phyloP scores from a whole-genome alignment of 352 stramenopile species.

The Peronospora destructor region DNA sequence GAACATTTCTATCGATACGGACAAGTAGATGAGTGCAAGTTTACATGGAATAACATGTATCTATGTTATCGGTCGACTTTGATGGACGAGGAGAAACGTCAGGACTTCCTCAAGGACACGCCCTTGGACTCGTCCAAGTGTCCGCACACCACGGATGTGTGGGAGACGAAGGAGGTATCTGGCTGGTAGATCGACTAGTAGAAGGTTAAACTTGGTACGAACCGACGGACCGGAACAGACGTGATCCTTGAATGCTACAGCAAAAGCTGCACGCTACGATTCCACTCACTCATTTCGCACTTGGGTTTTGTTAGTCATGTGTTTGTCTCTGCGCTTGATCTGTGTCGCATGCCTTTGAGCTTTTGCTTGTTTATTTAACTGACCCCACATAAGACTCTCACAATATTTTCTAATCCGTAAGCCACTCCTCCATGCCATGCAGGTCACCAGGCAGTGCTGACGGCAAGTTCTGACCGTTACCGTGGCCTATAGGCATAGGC shows the following conservation, averaged over 20 bases:
- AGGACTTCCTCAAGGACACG: constrained; percentile 65
- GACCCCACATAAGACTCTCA: constrained; percentile 8
- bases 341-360: constrained; percentile 4
- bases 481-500: constrained; percentile 67
- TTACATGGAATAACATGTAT: constrained; percentile 76
- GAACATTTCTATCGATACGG: constrained; percentile 75
- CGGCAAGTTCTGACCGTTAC: constrained; percentile 33
- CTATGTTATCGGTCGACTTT: constrained; percentile 70
- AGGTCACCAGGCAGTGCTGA: constrained; percentile 57
- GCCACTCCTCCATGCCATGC: constrained; percentile 74
- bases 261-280: constrained; percentile 11
- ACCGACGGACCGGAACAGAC: neutral
- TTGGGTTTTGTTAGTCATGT: no score
- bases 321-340: neutral
- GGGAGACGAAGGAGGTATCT: constrained; percentile 57
- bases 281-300: constrained; percentile 6
- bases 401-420: constrained; percentile 56
- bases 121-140: constrained; percentile 49
- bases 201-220: neutral
- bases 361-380: constrained; percentile 14
- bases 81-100: constrained; percentile 68
- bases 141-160: constrained; percentile 52
- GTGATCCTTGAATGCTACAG: neutral
- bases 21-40: constrained; percentile 69
- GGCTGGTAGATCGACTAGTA: constrained; percentile 42